Base-by-base conservation (phyloP, 2,329 filamentous ascomycete species). In the Colletotrichum plurivorum region DNA sequence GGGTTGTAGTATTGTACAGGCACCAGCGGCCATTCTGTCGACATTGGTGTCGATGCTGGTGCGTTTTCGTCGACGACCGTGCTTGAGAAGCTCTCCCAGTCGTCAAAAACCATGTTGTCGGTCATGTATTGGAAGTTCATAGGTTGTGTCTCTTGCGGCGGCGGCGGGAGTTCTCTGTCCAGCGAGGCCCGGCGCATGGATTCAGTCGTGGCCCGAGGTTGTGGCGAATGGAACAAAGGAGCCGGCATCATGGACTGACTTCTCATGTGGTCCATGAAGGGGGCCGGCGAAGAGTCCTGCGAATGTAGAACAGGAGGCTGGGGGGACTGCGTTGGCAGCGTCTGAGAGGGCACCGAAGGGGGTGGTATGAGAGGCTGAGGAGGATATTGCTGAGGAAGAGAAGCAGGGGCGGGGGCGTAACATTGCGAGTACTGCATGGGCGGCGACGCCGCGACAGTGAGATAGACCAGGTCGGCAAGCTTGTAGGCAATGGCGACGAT, bases 401-500 rank as follows among this genome's bases (percentile, higher is more conserved):
- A 36, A 12, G 70, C 22, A 25, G 70, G 70, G 31, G 67, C 49
- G 16, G 71, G 71, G 13, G 71, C 52, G 46, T 69, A 72, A 27
- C 60, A 71, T 49, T 71, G 70, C 10, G 65, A 63, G 36, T 71
- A 72, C 48, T 72, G 69, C 71, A 72, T 72, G 5, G 71, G 71
- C 3, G 71, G 71, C 31, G 71, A 72, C 18, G 71, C 71, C 6
- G 58, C 64, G 20, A 72, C 69, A 18, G 62, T 66, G 2, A 72
- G 58, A 31, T 82, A 79, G 56, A 84, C 81, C 39, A 84, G 82
- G 31, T 85, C 83, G 20, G 86, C 88, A 64, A 88, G 79, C 36
- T 88, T 86, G 73, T 89, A 90, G 4, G 89, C 89, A 60, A 88
- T 81, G 61, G 84, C 82, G 13, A 89, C 87, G 52, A 92, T 84